phyloP scores from a whole-genome alignment of 2,329 filamentous ascomycete genomes.

The Pseudogymnoascus sp. region DNA sequence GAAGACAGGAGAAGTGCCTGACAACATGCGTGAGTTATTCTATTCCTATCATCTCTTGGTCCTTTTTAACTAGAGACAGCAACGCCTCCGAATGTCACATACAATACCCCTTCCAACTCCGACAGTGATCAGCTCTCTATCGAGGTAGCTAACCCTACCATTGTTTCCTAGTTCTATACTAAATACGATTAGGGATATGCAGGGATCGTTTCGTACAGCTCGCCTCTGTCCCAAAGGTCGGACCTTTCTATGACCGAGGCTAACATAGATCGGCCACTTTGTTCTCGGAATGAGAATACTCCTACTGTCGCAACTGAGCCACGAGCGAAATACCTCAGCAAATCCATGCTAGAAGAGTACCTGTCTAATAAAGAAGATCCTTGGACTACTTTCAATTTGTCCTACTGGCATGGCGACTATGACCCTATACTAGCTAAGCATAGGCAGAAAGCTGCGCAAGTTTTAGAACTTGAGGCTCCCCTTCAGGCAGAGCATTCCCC shows the following conservation, averaged over 20 bases:
- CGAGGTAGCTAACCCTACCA: not conserved
- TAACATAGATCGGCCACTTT: not conserved
- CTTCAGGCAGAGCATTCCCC: not conserved
- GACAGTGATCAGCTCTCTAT: not conserved
- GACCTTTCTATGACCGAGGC: not conserved
- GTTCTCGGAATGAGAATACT: not conserved
- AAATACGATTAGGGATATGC: not conserved
- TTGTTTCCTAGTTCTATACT: not conserved
- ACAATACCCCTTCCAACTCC: not conserved
- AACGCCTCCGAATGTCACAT: not conserved
- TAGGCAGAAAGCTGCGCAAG: not conserved
- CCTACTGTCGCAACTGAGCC: not conserved
- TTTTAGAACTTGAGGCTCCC: not conserved
- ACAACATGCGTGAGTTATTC: not conserved
- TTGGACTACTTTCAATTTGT: not conserved
- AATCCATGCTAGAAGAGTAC: not conserved
- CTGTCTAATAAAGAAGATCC: not conserved
- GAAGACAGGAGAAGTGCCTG: not conserved
- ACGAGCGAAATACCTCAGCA: not conserved
- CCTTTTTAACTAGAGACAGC: not conserved
- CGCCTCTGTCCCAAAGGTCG: not conserved
- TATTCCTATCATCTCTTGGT: not conserved
- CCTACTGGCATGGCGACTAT: not conserved
- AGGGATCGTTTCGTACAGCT: not conserved
- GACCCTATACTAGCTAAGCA: not conserved